These are phyloP conservation scores for Cladophialophora bantiana DNA, from an alignment of 2,329 filamentous ascomycete genomes.

Conservation along the genomic window DNA sequence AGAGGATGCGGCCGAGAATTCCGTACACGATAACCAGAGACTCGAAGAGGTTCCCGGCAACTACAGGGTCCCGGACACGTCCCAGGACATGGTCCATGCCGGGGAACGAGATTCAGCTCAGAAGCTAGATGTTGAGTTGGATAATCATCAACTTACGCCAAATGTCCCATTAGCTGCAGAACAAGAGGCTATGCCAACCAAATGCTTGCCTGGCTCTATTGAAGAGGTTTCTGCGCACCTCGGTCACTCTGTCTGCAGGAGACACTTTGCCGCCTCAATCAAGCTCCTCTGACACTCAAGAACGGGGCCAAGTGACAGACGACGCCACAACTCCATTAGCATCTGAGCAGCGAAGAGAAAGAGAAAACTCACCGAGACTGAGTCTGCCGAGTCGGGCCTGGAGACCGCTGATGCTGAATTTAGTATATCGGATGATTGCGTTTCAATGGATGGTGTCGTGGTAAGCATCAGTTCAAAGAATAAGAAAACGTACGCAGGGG, in stretches of 20 bases:
- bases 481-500: not conserved
- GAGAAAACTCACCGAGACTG: conserved; percentile 14
- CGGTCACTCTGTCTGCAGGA: not conserved
- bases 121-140: not conserved
- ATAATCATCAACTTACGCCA: not conserved
- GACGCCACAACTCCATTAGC: not conserved
- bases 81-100: not conserved
- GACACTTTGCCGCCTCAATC: not conserved
- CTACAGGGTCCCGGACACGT: no score
- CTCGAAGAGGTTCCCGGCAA: not conserved
- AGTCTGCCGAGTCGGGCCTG: not conserved
- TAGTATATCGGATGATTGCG: not conserved
- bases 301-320: not conserved
- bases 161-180: not conserved
- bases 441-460: not conserved
- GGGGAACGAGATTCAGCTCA: not conserved
- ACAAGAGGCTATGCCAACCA: not conserved
- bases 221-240: not conserved
- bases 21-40: not conserved
- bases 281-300: not conserved
- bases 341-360: conserved; percentile 11
- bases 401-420: not conserved
- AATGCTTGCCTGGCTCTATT: not conserved
- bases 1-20: not conserved
- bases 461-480: not conserved